Evolutionary conservation across 2,329 filamentous ascomycete genomes (phyloP).

Genomic region (Penicillium paneum): DNA sequence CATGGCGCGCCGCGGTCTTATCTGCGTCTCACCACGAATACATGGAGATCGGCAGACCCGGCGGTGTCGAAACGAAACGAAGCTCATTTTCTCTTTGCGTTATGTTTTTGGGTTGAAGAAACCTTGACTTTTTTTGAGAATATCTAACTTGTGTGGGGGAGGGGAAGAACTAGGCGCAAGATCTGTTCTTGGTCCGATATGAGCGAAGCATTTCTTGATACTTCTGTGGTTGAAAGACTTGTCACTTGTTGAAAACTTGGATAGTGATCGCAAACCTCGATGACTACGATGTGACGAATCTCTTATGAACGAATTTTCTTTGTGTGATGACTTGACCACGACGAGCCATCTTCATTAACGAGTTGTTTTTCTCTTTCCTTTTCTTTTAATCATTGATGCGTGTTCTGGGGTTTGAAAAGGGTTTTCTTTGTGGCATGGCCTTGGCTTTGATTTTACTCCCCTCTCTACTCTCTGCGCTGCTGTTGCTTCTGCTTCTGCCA

Average conservation of each 20-base stretch:
- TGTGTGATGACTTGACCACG: conserved; percentile 17
- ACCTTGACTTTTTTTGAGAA: background rate
- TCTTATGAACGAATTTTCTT: conserved; percentile 30
- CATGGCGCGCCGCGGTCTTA: conserved; percentile 12
- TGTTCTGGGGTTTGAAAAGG: conserved; percentile 13
- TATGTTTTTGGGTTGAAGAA: background rate
- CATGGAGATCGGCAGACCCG: background rate
- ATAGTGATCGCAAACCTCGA: conserved; percentile 18
- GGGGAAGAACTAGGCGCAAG: background rate
- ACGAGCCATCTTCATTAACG: conserved; percentile 9
- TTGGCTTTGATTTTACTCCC: conserved; percentile 4
- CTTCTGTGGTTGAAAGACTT: background rate
- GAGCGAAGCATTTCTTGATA: conserved; percentile 17
- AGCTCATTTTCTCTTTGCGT: conserved; percentile 8
- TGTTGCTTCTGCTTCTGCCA: conserved; percentile 12
- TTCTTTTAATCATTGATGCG: conserved; percentile 4
- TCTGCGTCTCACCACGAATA: conserved; percentile 2
- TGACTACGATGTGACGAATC: conserved; percentile 40
- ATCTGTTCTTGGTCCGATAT: background rate
- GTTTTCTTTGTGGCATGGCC: conserved; percentile 7
- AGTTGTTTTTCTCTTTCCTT: conserved; percentile 1
- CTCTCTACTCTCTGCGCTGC: conserved; percentile 8
- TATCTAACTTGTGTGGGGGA: background rate
- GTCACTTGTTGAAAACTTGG: background rate
- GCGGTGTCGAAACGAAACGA: conserved; percentile 11